Evolutionary conservation across 1,284 basidiomycete genomes (phyloP).

Genomic region (Fistulina hepatica): DNA sequence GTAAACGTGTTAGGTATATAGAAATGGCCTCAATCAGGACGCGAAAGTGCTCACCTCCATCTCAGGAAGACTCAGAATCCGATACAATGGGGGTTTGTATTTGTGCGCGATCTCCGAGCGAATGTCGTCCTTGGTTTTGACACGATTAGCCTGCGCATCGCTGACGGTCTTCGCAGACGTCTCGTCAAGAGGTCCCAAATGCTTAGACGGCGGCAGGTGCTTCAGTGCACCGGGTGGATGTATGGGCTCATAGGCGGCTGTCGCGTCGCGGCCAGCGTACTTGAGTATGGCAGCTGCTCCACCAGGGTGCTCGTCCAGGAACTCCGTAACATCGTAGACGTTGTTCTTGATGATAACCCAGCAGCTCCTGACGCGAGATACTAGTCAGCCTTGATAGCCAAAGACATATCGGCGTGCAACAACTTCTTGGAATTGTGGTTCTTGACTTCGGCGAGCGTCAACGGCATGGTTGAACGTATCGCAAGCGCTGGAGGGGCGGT

Average conservation of each 20-base stretch:
- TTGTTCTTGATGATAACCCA: constrained; percentile 79
- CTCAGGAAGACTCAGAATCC: constrained; percentile 65
- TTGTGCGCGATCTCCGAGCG: constrained; percentile 53
- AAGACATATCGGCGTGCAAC: constrained; percentile 3
- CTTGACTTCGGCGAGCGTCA: background rate
- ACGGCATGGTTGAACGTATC: background rate
- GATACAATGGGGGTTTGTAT: constrained; percentile 50
- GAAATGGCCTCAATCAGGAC: background rate
- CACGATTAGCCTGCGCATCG: constrained; percentile 29
- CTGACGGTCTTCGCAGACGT: constrained; percentile 36
- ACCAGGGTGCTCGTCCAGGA: constrained; percentile 79
- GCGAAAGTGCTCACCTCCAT: constrained; percentile 48
- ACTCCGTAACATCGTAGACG: constrained; percentile 81
- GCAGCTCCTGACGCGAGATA: constrained; percentile 64
- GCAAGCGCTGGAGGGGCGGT: too few species aligned
- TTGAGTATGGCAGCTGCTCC: constrained; percentile 69
- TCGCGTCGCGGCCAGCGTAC: constrained; percentile 74
- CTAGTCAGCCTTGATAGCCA: constrained; percentile 8
- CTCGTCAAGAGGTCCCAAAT: constrained; percentile 59
- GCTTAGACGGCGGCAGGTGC: constrained; percentile 52
- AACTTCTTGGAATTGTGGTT: too few species aligned
- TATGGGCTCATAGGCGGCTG: constrained; percentile 59
- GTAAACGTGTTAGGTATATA: constrained; percentile 1
- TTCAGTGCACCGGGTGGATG: constrained; percentile 66
- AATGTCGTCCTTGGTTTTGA: constrained; percentile 59